Base-by-base conservation (phyloP, 2,329 filamentous ascomycete genomes). In the Phyllosticta citrichinensis region DNA sequence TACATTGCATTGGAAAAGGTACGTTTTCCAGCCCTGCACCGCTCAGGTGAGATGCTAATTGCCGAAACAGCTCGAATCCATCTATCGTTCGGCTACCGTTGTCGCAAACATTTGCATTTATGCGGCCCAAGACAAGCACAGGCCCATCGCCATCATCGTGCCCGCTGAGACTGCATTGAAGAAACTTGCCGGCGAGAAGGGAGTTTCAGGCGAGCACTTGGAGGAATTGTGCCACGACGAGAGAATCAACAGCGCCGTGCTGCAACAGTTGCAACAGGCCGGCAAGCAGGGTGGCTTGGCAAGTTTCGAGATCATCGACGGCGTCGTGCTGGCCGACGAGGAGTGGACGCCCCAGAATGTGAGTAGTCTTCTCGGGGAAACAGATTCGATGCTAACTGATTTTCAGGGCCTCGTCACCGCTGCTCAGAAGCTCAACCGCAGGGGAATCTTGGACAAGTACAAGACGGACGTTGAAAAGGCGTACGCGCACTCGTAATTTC, bases 1-100 rank as follows among this genome's bases (percentile, higher is more conserved):
- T 97, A 97, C 76, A 95, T 97, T 73, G 94, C 93, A 22, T 83
- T 99, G 3, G 93, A 97, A 79, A 97, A 87, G 75, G 69, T 70
- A 56, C 57, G 62, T 55, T 50, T 1, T 35, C 12, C 12, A 5
- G 8, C 3, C 33, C 27, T 30, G 27, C 10, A 17, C 11, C 24
- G n/a, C 9, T 5, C 3, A 5, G 9, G 5, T 12, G 14, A 40
- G 33, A 40, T 11, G 12, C 51, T 52, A 40, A 55, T 52, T 30
- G 35, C 17, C 5, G 8, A 24, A 10, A 25, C 62, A 92, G 80
- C 85, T 97, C 63, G 93, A 97, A 77, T 88, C 92, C 2, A 81
- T 96, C 60, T 97, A 97, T 78, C 87, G 92, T 64, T 86, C 89
- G 54, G 84, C 83, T 10, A 81, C 84, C n/a, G 83, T 88, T 10